Evolutionary conservation across 1,284 basidiomycete species (phyloP).

Genomic region (Ganoderma multipileum): DNA sequence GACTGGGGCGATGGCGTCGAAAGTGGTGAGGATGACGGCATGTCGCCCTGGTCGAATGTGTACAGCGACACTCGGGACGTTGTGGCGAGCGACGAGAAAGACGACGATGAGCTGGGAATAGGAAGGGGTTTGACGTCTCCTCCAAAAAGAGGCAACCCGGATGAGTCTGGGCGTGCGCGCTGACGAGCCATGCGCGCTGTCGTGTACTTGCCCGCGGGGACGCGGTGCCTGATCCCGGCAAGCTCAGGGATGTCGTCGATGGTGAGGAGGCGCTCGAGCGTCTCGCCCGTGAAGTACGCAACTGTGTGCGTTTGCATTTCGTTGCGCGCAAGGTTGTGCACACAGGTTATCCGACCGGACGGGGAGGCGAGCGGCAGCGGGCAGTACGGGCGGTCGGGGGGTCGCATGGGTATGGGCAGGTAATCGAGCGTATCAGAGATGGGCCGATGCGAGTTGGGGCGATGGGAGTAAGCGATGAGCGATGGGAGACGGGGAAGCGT

Average conservation of each 20-base stretch:
- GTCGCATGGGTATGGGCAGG: slow-evolving; percentile 10
- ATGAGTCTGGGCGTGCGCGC: slow-evolving; percentile 32
- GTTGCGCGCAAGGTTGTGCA: slow-evolving; percentile 11
- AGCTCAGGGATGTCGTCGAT: slow-evolving; percentile 67
- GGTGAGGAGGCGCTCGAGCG: slow-evolving; percentile 68
- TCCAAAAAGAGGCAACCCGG: slow-evolving; percentile 14
- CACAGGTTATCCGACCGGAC: background rate
- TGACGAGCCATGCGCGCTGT: slow-evolving; percentile 41
- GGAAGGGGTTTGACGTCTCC: slow-evolving; percentile 10
- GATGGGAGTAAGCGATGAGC: background rate
- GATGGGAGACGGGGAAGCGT: slow-evolving; percentile 3
- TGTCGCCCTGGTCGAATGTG: slow-evolving; percentile 18
- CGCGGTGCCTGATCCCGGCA: slow-evolving; percentile 49
- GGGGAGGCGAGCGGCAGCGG: slow-evolving; percentile 13
- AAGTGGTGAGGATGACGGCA: slow-evolving; percentile 6
- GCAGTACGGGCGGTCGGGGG: slow-evolving; percentile 1
- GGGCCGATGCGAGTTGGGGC: background rate
- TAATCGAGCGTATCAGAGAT: slow-evolving; percentile 1
- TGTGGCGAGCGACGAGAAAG: background rate
- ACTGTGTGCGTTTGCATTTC: slow-evolving; percentile 46
- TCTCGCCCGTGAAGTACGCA: slow-evolving; percentile 75
- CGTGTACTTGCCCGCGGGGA: slow-evolving; percentile 56
- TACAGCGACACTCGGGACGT: slow-evolving; percentile 19
- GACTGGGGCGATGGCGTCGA: background rate
- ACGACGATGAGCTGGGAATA: background rate